These are phyloP conservation scores for Debaryomyces sp. DNA, from an alignment of 1,139 yeast species.

Conservation along the genomic window DNA sequence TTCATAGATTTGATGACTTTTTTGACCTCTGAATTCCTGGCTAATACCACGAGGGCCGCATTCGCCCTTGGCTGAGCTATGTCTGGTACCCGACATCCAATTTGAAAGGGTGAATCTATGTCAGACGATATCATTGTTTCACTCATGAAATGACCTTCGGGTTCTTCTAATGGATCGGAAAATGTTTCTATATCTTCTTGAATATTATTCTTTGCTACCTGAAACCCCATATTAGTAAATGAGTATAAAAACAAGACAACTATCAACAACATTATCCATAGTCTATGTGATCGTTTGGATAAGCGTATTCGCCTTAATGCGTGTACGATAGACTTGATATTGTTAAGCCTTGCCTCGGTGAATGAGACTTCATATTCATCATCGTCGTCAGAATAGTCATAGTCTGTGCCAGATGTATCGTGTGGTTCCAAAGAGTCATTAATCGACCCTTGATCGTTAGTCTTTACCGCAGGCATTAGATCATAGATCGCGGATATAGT, in stretches of 20 bases:
- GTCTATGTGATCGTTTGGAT: neutral
- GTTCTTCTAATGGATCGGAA: neutral
- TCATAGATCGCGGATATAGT: neutral
- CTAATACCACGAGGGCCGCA: slow-evolving; percentile 83
- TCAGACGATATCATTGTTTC: slow-evolving; percentile 29
- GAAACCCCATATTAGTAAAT: too few relatives aligned
- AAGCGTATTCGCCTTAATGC: neutral
- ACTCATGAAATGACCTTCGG: slow-evolving; percentile 18
- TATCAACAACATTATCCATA: neutral
- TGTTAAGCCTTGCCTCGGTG: neutral
- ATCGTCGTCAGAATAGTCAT: slow-evolving; percentile 7
- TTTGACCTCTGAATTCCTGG: slow-evolving; percentile 71
- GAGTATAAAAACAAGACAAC: neutral
- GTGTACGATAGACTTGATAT: neutral
- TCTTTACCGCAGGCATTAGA: neutral
- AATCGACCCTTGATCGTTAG: neutral
- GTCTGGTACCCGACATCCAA: slow-evolving; percentile 54
- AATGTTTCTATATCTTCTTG: neutral
- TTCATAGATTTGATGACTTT: slow-evolving; percentile 71
- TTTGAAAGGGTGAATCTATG: slow-evolving; percentile 47
- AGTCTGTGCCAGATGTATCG: neutral
- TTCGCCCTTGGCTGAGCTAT: slow-evolving; percentile 48
- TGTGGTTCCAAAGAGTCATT: neutral
- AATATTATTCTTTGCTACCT: neutral
- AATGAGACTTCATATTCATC: neutral